Percentiles rank a stretch among this genome's conserved stretches.
Evolutionary conservation across 108 stramenopile species (phyloP).

Genomic region (Skeletonema menzelii): DNA sequence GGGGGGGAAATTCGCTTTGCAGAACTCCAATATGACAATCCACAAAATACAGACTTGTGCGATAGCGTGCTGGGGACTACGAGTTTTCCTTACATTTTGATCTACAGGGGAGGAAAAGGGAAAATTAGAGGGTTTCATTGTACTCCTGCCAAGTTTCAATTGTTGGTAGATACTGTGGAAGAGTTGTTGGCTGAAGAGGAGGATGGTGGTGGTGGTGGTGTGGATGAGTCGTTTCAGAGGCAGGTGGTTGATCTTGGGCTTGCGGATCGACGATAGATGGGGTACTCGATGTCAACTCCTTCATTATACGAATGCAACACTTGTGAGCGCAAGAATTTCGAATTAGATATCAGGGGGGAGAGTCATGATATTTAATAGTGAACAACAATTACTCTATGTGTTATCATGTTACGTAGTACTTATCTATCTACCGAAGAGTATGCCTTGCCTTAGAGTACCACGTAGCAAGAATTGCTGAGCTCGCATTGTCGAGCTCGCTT

Average conservation of each 20-base stretch:
- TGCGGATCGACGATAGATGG: background rate
- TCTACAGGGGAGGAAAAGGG: slow-evolving; percentile 2
- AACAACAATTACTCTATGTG: too few relatives aligned
- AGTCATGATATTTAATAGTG: too few relatives aligned
- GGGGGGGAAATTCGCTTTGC: background rate
- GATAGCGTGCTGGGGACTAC: background rate
- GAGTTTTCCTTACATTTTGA: slow-evolving; percentile 16
- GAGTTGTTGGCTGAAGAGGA: background rate
- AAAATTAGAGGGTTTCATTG: slow-evolving; percentile 12
- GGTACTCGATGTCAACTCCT: too few relatives aligned
- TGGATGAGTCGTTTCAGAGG: background rate
- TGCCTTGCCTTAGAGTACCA: background rate
- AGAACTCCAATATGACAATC: background rate
- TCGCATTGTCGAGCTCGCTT: background rate
- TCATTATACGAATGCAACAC: too few relatives aligned
- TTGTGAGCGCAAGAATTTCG: too few relatives aligned
- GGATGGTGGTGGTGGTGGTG: background rate
- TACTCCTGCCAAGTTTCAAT: slow-evolving; percentile 12
- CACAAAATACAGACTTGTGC: background rate
- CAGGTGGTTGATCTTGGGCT: background rate
- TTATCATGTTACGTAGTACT: too few relatives aligned
- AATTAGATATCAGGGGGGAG: too few relatives aligned
- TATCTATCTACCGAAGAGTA: too few relatives aligned
- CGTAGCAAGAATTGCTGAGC: background rate
- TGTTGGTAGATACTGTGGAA: slow-evolving; percentile 19